Percentiles rank a stretch among this genome's conserved stretches.
Evolutionary conservation across 2,329 filamentous ascomycete genomes (phyloP).

Genomic region (Fusarium nanum): DNA sequence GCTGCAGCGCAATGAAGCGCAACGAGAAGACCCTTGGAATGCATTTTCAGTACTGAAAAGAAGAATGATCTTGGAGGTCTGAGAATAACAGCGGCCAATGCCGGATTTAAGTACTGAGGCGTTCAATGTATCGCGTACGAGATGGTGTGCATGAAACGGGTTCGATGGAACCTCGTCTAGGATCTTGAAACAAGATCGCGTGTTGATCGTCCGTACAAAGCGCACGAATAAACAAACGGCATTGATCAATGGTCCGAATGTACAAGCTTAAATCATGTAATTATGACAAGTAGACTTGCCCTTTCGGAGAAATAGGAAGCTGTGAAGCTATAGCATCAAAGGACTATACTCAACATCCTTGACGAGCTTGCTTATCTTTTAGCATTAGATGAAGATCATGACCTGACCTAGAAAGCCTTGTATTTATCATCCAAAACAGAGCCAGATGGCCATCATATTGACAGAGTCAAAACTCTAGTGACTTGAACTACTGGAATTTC

Average conservation of each 20-base stretch:
- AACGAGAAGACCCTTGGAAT: neutral
- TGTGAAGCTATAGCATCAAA: neutral
- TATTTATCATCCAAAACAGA: neutral
- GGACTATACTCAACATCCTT: neutral
- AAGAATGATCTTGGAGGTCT: accelerated
- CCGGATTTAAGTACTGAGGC: neutral
- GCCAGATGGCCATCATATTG: neutral
- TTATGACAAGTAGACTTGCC: neutral
- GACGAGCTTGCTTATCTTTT: neutral
- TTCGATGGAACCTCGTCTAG: conserved; percentile 16
- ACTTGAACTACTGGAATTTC: neutral
- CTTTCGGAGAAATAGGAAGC: neutral
- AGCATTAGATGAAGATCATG: neutral
- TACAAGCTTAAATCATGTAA: neutral
- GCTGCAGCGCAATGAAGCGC: conserved; percentile 1
- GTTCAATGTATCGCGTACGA: neutral
- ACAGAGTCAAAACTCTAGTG: neutral
- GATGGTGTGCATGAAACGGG: neutral
- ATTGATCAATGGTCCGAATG: conserved; percentile 6
- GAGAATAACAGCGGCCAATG: accelerated
- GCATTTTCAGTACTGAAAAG: neutral
- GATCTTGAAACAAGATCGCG: conserved; percentile 19
- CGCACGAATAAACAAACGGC: conserved; percentile 14
- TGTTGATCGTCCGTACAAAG: conserved; percentile 13
- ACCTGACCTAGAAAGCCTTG: neutral